A percentile compares a stretch with the other conserved stretches of the same genome.
These are phyloP conservation scores for Beauveria australis DNA, from an alignment of 2,329 filamentous ascomycete species.

Conservation along the genomic window DNA sequence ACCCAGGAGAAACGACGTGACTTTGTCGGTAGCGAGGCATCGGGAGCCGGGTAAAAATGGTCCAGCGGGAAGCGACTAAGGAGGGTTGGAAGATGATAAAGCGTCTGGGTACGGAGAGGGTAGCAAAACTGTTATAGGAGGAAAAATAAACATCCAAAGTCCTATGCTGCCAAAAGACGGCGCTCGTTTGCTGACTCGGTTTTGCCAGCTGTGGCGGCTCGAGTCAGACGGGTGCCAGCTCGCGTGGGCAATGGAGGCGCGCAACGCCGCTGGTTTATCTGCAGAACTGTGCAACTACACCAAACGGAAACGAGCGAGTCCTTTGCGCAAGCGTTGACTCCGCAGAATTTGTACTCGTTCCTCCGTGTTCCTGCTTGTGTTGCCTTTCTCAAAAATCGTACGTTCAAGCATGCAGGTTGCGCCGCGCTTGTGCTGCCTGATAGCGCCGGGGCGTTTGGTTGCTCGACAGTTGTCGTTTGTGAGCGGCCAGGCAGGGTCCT, in stretches of 20 bases:
- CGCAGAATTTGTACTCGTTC: background rate
- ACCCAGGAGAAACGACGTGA: slow-evolving; percentile 3
- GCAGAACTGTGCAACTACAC: background rate
- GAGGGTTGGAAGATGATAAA: background rate
- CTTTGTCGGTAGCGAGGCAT: slow-evolving; percentile 8
- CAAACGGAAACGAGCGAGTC: background rate
- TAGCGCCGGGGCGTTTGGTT: background rate
- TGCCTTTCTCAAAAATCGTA: background rate
- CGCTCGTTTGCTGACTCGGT: background rate
- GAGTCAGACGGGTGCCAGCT: background rate
- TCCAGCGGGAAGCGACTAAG: background rate
- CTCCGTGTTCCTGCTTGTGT: background rate
- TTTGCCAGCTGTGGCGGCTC: background rate
- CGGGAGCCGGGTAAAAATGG: background rate
- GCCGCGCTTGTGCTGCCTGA: background rate
- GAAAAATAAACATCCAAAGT: background rate
- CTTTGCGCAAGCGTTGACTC: background rate
- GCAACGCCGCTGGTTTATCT: background rate
- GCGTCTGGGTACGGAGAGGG: background rate
- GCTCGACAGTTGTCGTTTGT: background rate
- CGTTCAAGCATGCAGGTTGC: background rate
- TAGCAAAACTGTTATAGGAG: background rate
- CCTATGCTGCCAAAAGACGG: background rate
- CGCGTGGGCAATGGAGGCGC: background rate
- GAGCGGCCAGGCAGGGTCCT: background rate